A percentile compares a stretch with the other conserved stretches of the same genome.
These are phyloP conservation scores for Anisodus acutangulus DNA, from an alignment of 257 asterid genomes.

Conservation along the genomic window DNA sequence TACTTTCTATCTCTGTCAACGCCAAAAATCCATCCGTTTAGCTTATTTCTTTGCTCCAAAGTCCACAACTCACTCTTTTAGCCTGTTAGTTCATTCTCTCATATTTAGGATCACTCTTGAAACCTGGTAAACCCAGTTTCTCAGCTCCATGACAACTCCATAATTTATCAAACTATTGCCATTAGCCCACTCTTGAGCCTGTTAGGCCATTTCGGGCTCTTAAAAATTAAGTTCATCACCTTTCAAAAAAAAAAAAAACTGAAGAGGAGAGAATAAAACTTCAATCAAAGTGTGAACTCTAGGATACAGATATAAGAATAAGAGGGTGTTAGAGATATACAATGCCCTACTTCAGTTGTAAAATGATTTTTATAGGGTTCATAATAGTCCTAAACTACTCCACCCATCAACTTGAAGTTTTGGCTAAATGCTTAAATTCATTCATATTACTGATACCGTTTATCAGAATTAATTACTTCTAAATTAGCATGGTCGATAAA, in stretches of 20 bases:
- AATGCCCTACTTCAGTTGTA: no score
- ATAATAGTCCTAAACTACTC: background rate
- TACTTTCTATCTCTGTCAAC: background rate
- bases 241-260: background rate
- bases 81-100: slow-evolving; percentile 16
- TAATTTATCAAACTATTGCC: background rate
- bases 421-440: slow-evolving; percentile 16
- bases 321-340: no score
- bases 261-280: background rate
- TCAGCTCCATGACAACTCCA: background rate
- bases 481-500: slow-evolving; percentile 25
- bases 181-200: slow-evolving; percentile 2
- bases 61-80: background rate
- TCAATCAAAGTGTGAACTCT: background rate
- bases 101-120: background rate
- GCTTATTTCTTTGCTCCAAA: slow-evolving; percentile 1
- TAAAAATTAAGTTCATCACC: background rate
- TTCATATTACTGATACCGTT: background rate
- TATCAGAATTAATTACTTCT: background rate
- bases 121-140: background rate
- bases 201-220: background rate
- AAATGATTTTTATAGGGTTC: background rate
- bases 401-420: slow-evolving; percentile 5
- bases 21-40: background rate
- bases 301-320: background rate